Evolutionary conservation across 805 yeast species (phyloP).

Genomic region (Hanseniaspora lindneri): DNA sequence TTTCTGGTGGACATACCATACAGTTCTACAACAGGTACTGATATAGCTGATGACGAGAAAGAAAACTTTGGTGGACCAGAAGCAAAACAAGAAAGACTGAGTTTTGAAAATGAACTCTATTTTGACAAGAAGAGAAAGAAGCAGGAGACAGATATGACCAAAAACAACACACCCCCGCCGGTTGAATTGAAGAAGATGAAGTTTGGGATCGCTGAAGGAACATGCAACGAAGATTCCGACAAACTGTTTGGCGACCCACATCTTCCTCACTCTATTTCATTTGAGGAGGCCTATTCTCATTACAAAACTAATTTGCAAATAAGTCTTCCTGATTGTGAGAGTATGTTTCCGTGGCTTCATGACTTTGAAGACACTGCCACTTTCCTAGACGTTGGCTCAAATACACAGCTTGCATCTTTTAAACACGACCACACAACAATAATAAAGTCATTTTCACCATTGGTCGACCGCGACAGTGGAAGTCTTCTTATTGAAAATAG

Average conservation of each 20-base stretch:
- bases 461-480: neutral
- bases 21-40: neutral
- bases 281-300: constrained; percentile 4
- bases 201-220: neutral
- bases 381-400: neutral
- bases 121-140: constrained; percentile 12
- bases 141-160: neutral
- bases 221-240: neutral
- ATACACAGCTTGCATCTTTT: neutral
- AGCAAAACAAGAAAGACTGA: neutral
- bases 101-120: neutral
- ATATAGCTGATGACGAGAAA: neutral
- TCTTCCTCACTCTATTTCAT: neutral
- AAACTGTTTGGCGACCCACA: neutral
- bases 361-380: constrained; percentile 25
- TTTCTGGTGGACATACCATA: neutral
- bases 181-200: constrained; percentile 9
- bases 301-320: constrained; percentile 1
- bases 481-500: constrained; percentile 10
- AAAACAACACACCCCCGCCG: constrained; percentile 9
- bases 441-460: neutral
- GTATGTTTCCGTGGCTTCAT: constrained; percentile 85
- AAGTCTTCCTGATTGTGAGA: constrained; percentile 49
- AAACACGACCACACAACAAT: constrained; percentile 6
- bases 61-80: too few relatives aligned